These are phyloP conservation scores for Hypericum perforatum DNA, from an alignment of 345 rosid genomes.

Conservation along the genomic window DNA sequence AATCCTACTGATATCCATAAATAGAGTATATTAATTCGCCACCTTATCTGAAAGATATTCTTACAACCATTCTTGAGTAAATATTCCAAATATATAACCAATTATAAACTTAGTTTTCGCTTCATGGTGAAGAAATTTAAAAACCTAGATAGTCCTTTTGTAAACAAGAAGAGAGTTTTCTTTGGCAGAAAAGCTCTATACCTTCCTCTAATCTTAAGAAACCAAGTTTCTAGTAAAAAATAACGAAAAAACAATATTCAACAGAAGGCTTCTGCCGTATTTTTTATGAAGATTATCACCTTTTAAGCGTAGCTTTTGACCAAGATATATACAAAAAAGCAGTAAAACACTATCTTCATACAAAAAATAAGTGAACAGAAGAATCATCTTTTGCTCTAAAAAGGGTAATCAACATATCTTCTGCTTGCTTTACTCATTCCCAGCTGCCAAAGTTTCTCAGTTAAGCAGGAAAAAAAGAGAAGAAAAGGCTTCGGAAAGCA, in stretches of 20 bases:
- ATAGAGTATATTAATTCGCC: too few species aligned
- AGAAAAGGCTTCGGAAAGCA: conserved; percentile 1
- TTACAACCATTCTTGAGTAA: too few species aligned
- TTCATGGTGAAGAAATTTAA: too few species aligned
- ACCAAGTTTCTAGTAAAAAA: neutral
- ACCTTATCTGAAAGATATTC: too few species aligned
- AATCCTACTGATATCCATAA: too few species aligned
- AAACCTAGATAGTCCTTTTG: too few species aligned
- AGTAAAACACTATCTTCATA: neutral
- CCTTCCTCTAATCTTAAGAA: conserved; percentile 20
- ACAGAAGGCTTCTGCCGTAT: neutral
- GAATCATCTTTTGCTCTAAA: neutral
- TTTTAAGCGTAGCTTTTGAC: neutral
- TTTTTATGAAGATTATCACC: neutral
- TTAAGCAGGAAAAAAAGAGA: conserved; percentile 8
- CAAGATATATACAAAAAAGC: neutral
- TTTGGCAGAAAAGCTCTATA: conserved; percentile 11
- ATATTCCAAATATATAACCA: too few species aligned
- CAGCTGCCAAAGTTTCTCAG: conserved; percentile 3
- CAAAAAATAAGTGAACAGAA: neutral
- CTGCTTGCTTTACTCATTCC: conserved; percentile 3
- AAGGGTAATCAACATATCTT: neutral
- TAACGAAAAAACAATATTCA: neutral
- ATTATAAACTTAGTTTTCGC: too few species aligned
- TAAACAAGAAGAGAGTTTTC: too few species aligned